These are phyloP conservation scores for Spergularia marina DNA, from an alignment of 148 eudicot genomes.

Conservation along the genomic window DNA sequence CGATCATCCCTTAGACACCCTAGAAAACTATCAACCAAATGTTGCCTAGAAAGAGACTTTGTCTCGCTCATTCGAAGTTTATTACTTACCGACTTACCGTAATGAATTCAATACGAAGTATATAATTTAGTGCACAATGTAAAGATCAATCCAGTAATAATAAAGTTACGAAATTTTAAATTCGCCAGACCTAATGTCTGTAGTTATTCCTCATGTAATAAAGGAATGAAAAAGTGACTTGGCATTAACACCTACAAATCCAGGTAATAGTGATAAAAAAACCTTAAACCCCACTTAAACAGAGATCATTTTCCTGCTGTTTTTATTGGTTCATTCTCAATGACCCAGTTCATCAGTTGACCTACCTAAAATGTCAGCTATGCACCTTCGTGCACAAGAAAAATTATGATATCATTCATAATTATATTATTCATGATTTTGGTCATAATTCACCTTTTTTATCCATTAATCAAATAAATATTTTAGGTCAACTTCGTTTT, in stretches of 20 bases:
- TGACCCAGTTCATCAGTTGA: not conserved
- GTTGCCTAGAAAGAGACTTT: too few relatives aligned
- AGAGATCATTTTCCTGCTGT: not conserved
- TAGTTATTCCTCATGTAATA: too few relatives aligned
- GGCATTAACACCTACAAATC: not conserved
- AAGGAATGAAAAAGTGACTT: not conserved
- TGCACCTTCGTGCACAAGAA: slow-evolving; percentile 4
- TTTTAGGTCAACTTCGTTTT: slow-evolving; percentile 18
- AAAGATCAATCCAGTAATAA: too few relatives aligned
- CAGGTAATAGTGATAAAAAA: slow-evolving; percentile 8
- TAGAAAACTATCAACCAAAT: too few relatives aligned
- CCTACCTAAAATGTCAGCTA: slow-evolving; percentile 17
- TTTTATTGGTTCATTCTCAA: slow-evolving; percentile 2
- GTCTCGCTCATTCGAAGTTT: too few relatives aligned
- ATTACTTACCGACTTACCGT: too few relatives aligned
- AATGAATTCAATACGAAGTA: too few relatives aligned
- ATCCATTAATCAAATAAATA: not conserved
- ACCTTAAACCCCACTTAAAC: not conserved
- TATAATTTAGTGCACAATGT: too few relatives aligned
- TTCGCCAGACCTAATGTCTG: too few relatives aligned
- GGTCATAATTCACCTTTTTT: slow-evolving; percentile 3
- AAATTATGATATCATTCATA: slow-evolving; percentile 15
- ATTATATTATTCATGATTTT: not conserved
- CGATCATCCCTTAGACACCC: too few relatives aligned
- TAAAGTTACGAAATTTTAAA: too few relatives aligned